These are phyloP conservation scores for Thelephora ganbajun DNA, from an alignment of 768 basidiomycete genomes.

Conservation along the genomic window DNA sequence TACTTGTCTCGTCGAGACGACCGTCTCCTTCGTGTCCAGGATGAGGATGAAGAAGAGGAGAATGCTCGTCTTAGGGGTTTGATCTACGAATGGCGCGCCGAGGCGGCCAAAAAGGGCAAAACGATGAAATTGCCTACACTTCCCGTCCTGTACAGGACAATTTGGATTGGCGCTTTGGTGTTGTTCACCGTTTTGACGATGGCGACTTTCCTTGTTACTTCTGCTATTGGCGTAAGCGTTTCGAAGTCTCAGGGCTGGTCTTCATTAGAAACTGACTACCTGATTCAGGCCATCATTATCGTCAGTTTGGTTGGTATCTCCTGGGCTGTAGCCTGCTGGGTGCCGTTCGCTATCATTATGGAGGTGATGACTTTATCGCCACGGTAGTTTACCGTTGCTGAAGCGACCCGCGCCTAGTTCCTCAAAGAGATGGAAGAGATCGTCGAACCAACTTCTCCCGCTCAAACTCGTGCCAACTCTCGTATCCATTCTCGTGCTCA, in stretches of 20 bases:
- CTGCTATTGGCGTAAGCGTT: constrained; percentile 47
- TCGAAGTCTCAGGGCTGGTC: not conserved
- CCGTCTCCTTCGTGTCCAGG: constrained; percentile 58
- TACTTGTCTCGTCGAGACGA: constrained; percentile 71
- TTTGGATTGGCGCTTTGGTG: constrained; percentile 82
- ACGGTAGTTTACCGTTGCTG: not conserved
- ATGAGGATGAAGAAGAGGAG: constrained; percentile 69
- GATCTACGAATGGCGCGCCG: constrained; percentile 73
- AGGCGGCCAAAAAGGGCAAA: constrained; percentile 63
- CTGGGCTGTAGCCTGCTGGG: constrained; percentile 98
- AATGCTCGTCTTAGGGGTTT: constrained; percentile 51
- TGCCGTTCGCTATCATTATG: constrained; percentile 96
- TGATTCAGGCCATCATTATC: constrained; percentile 57
- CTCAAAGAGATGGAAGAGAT: constrained; percentile 15
- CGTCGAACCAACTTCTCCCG: too few relatives aligned
- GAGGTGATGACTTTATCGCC: constrained; percentile 37
- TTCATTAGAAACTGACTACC: not conserved
- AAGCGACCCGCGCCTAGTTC: constrained; percentile 8
- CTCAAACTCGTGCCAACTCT: not conserved
- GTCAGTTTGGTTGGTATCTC: constrained; percentile 83
- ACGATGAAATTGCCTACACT: constrained; percentile 70
- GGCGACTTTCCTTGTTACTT: constrained; percentile 78
- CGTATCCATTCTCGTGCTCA: too few relatives aligned
- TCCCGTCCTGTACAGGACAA: constrained; percentile 85
- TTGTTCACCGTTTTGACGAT: constrained; percentile 69